phyloP scores from a whole-genome alignment of 768 basidiomycete species.

The Tephrocybe sp. region DNA sequence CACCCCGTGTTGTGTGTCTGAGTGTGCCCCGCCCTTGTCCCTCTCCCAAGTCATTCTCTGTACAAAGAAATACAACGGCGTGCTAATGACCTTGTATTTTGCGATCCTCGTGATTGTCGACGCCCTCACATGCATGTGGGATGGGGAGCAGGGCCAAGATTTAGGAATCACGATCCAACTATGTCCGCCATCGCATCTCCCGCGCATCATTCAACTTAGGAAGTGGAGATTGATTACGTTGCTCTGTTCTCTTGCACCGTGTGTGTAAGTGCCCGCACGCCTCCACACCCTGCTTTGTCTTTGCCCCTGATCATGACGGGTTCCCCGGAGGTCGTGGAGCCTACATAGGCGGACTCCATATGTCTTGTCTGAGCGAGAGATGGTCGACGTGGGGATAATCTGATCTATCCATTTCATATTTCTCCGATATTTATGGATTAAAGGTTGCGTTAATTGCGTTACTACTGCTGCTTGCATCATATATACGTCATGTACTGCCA shows the following conservation, averaged over 20 bases:
- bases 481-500: no score
- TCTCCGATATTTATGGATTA: background rate
- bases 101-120: background rate
- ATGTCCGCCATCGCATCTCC: constrained; percentile 5
- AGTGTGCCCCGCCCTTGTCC: background rate
- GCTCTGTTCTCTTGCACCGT: background rate
- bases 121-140: background rate
- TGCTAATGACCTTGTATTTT: background rate
- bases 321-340: background rate
- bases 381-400: background rate
- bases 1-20: background rate
- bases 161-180: constrained; percentile 1
- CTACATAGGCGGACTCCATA: no score
- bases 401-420: background rate
- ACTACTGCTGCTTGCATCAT: no score
- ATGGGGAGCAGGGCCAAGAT: background rate
- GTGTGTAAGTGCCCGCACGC: background rate
- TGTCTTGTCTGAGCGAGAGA: background rate
- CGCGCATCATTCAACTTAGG: background rate
- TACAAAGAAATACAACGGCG: background rate
- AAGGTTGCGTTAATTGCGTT: no score
- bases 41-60: background rate
- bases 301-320: background rate
- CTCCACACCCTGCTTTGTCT: background rate
- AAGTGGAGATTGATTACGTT: background rate